Evolutionary conservation across 2,329 filamentous ascomycete species (phyloP), one percentile per base, ranked within the genome.

Genomic region (Verticillium klebahnii): DNA sequence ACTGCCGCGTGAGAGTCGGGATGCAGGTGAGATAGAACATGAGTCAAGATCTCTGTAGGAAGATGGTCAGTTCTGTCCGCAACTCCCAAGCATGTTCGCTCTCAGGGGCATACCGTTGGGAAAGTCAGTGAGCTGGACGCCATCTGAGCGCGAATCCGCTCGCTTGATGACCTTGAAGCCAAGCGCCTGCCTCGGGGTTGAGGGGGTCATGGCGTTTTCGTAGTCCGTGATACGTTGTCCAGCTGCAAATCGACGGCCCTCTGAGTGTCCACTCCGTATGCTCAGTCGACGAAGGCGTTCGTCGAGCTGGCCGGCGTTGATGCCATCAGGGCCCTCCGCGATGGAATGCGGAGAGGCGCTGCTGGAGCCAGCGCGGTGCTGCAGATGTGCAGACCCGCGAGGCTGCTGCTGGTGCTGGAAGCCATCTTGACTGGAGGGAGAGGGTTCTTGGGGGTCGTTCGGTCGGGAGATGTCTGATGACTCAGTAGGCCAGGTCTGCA

Each of bases 1-100:
- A 97, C 89, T 11, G 89, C 85, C 19, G 89, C 88, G 68, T 98
- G 85, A 29, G 94, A 93, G 65, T 91, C 86, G 11, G 93, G 92
- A 59, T 93, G 89, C 59, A 99, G 81, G 77, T 98, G 91, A 45
- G 95, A 97, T 62, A 98, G 78, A 36, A 96, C 88, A 70, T 97
- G 93, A 12, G 92, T 97, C 74, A 98, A 76, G 62, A 98, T 89
- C 82, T 99, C 95, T 97, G 75, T 39, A 36, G 62, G 57, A 29
- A 55, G 17, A 66, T 6, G 5, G 56, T 56, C 19, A 59, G 45
- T 25, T 5, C 8, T 52, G 17, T 19, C 23, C 8, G 11, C 19
- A 19, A 23, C 9, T 8, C 5, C 19, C 14, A 17, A 5, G 12
- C 17, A 40, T 14, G 45, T 14, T 52, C n/a, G n/a, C 4, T 4